phyloP scores from a whole-genome alignment of 2,329 filamentous ascomycete genomes.

The Sporothrix brunneoviolacea region DNA sequence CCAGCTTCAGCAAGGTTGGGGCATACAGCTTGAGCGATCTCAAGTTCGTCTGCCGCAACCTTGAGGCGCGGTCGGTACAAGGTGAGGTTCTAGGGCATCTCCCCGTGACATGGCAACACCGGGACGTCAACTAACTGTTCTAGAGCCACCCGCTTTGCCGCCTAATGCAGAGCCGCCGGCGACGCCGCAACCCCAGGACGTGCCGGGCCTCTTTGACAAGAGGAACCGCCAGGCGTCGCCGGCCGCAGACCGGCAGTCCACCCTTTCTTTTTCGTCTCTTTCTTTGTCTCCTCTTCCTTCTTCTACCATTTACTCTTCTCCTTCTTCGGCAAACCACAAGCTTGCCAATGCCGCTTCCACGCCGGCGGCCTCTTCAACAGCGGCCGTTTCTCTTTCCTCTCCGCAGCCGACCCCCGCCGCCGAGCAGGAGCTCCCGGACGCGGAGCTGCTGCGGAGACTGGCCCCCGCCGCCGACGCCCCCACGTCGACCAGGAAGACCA shows the following conservation, averaged over 20 bases:
- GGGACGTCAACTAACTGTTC: constrained; percentile 6
- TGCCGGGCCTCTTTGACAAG: constrained; percentile 8
- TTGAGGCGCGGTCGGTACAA: constrained; percentile 4
- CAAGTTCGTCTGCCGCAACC: constrained; percentile 16
- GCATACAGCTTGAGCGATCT: constrained; percentile 16
- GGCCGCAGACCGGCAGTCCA: not conserved
- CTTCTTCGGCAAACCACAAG: not conserved
- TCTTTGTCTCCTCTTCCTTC: not conserved
- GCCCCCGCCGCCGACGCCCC: constrained; percentile 7
- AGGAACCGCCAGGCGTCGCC: constrained; percentile 3
- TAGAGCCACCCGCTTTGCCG: constrained; percentile 13
- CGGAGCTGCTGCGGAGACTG: not conserved
- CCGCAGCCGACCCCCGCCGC: too few species aligned
- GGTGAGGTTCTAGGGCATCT: constrained; percentile 1
- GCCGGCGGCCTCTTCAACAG: constrained; percentile 4
- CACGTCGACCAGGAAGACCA: constrained; percentile 11
- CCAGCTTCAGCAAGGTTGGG: constrained; percentile 12
- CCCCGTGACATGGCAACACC: too few species aligned
- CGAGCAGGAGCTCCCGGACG: too few species aligned
- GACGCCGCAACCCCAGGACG: constrained; percentile 10
- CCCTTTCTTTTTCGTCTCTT: not conserved
- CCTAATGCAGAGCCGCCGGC: constrained; percentile 7
- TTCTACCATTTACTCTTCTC: not conserved
- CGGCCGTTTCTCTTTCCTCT: not conserved
- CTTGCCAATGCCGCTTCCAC: not conserved